These are phyloP conservation scores for Entrophospora sp. DNA, from an alignment of 192 early-diverging fungal species.

Conservation along the genomic window DNA sequence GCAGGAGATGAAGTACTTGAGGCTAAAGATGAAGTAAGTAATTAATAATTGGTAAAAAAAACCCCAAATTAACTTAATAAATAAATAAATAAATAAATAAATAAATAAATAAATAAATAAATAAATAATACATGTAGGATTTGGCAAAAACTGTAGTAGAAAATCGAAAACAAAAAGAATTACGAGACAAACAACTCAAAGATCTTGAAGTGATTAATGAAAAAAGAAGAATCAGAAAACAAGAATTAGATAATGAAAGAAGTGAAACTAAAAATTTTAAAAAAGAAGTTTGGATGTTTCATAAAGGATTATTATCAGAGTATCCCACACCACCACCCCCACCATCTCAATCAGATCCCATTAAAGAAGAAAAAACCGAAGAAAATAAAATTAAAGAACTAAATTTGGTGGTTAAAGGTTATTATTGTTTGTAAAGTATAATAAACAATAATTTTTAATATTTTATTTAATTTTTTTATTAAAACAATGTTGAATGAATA, in stretches of 20 bases:
- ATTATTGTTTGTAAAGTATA: not conserved
- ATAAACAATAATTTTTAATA: too few relatives aligned
- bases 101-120: not conserved
- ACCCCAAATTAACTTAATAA: too few relatives aligned
- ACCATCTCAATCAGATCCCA: slow-evolving; percentile 22
- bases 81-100: not conserved
- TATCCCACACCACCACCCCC: slow-evolving; percentile 40
- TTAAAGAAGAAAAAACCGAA: slow-evolving; percentile 29
- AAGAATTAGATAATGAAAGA: slow-evolving; percentile 44
- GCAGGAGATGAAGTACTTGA: slow-evolving; percentile 87
- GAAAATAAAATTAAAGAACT: slow-evolving; percentile 38
- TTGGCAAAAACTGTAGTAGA: slow-evolving; percentile 69
- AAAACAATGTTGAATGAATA: not conserved
- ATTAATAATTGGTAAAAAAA: not conserved
- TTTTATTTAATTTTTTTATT: slow-evolving; percentile 12
- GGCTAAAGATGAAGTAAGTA: slow-evolving; percentile 49
- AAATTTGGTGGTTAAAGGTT: slow-evolving; percentile 63
- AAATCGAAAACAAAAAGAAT: slow-evolving; percentile 53
- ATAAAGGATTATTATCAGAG: slow-evolving; percentile 47
- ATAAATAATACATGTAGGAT: slow-evolving; percentile 29
- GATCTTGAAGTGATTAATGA: slow-evolving; percentile 72
- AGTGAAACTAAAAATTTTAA: slow-evolving; percentile 40
- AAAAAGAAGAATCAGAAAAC: slow-evolving; percentile 47
- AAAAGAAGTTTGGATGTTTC: slow-evolving; percentile 57
- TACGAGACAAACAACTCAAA: slow-evolving; percentile 50